Evolutionary conservation across 208 protist species (phyloP).

Genomic region (Acanthamoeba sp.): DNA sequence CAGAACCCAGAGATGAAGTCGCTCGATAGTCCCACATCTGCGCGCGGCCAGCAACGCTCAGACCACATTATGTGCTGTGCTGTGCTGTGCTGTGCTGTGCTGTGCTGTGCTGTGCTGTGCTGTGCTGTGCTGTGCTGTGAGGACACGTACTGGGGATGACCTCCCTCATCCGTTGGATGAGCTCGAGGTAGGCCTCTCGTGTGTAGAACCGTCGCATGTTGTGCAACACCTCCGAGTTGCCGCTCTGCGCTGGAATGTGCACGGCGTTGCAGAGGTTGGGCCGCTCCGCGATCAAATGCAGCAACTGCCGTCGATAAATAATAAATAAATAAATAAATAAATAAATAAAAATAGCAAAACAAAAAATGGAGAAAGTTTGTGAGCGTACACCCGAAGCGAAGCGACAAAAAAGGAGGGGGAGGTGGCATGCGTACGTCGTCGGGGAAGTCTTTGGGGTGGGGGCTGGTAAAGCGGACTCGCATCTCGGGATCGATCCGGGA

Average conservation of each 20-base stretch:
- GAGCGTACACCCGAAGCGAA: too few species aligned
- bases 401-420: too few species aligned
- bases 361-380: too few species aligned
- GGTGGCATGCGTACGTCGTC: constrained; percentile 80
- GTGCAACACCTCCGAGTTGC: constrained; percentile 84
- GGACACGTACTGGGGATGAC: constrained; percentile 85
- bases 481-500: constrained; percentile 87
- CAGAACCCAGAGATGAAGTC: constrained; percentile 92
- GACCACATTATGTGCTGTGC: too few species aligned
- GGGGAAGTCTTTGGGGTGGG: constrained; percentile 95
- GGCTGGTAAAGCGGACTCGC: constrained; percentile 92
- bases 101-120: too few species aligned
- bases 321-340: too few species aligned
- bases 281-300: constrained; percentile 86
- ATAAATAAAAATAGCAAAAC: too few species aligned
- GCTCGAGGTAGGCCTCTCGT: constrained; percentile 87
- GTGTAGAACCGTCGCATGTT: constrained; percentile 92
- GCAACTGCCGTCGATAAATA: constrained; percentile 69
- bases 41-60: too few species aligned
- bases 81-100: too few species aligned
- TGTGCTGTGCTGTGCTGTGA: too few species aligned
- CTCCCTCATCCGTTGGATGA: constrained; percentile 83
- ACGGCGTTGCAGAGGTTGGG: constrained; percentile 91
- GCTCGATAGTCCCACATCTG: constrained; percentile 77
- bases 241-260: constrained; percentile 91